Base-by-base conservation (phyloP, 257 asterid species). In the Gynochthodes officinalis region DNA sequence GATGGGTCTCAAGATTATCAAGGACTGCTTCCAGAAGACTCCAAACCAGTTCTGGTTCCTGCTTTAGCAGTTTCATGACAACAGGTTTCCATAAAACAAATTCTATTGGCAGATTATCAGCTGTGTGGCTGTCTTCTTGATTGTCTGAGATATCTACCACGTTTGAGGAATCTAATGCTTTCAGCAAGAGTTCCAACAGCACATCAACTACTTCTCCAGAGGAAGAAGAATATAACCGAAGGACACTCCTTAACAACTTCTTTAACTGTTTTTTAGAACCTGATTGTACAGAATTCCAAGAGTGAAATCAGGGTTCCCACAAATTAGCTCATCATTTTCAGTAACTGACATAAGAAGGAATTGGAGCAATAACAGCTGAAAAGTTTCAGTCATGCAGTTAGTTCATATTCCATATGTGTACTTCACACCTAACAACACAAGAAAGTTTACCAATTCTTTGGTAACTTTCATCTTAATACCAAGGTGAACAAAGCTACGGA, bases 31-130 rank as follows among this genome's bases (percentile, higher is more conserved):
- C 85, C 8, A 84, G 84, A 70, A 94, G 95, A 50, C 82, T 75
- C 50, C 66, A 60, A 52, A 89, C 84, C 77, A 94, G 77, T 59
- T 85, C 95, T 3, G 98, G 95, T 72, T 87, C 91, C 78, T 83
- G 86, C 21, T 88, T 86, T 7, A 95, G 88, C 79, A 91, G 72
- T 82, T 85, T 91, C 75, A 80, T 57, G 52, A 91, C 84, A 19
- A 89, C 89, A 30, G 88, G 78, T 81, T 85, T 94, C 95, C 96
- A 94, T 73, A 85, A 87, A 80, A 84, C 89, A 74, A 74, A 85
- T 48, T 72, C 77, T 62, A 84, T 73, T 19, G 61, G 83, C 72
- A 64, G 71, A 58, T 58, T 64, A 42, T 64, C 79, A 61, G 77
- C 75, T 77, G 69, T 69, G 48, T 72, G 69, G 50, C 48, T 73